These are phyloP conservation scores for Fistulifera pelliculosa DNA, from an alignment of 108 stramenopile genomes.

Conservation along the genomic window DNA sequence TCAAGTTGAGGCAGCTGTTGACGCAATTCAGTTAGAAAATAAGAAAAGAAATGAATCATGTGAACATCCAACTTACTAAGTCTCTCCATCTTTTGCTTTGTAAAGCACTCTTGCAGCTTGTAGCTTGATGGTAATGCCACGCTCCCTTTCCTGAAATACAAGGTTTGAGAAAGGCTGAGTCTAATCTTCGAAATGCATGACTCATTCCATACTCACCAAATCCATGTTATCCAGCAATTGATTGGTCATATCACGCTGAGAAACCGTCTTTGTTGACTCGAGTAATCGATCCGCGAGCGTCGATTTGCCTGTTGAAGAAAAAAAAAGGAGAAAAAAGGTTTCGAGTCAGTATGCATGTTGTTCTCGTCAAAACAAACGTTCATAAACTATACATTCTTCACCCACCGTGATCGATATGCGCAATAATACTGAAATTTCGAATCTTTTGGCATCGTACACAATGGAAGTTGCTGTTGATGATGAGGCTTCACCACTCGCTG, in stretches of 20 bases:
- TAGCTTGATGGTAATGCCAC: constrained; percentile 98
- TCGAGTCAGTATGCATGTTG: too few relatives aligned
- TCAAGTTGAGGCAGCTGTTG: constrained; percentile 24
- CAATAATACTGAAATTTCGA: constrained; percentile 97
- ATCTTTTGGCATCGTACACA: constrained; percentile 63
- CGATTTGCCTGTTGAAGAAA: constrained; percentile 46
- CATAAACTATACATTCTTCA: neutral
- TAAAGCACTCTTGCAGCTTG: constrained; percentile 95
- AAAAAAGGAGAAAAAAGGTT: neutral
- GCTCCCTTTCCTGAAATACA: constrained; percentile 69
- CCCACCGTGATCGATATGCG: constrained; percentile 94
- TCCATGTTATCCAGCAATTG: constrained; percentile 97
- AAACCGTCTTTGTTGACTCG: constrained; percentile 82
- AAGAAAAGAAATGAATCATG: constrained; percentile 26
- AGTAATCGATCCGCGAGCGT: constrained; percentile 93
- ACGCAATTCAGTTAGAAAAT: too few relatives aligned
- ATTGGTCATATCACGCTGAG: constrained; percentile 82
- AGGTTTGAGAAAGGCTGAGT: too few relatives aligned
- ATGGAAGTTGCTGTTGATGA: neutral
- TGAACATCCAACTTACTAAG: constrained; percentile 40
- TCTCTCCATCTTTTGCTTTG: constrained; percentile 74
- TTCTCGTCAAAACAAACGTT: neutral
- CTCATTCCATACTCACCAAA: constrained; percentile 34
- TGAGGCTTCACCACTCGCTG: neutral
- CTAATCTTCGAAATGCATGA: too few relatives aligned